These are phyloP conservation scores for Aspergillus leporis DNA, from an alignment of 495 filamentous ascomycete species.

Conservation along the genomic window DNA sequence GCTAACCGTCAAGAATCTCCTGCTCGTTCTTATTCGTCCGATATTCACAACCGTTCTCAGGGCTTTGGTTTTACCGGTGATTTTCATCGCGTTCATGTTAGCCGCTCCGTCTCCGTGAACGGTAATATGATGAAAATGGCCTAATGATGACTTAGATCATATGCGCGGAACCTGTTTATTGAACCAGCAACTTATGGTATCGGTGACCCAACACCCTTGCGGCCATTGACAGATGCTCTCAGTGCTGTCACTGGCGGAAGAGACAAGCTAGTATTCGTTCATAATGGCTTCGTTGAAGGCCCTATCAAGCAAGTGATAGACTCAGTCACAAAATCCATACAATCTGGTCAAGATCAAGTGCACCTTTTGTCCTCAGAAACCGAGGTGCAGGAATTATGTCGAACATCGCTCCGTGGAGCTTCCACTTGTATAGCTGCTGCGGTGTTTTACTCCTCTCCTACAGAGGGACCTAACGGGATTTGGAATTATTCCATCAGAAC, in stretches of 20 bases:
- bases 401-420: constrained; percentile 66
- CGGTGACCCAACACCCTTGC: constrained; percentile 53
- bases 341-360: constrained; percentile 55
- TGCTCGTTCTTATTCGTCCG: constrained; percentile 67
- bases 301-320: constrained; percentile 73
- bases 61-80: constrained; percentile 69
- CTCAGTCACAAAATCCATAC: constrained; percentile 52
- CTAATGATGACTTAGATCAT: constrained; percentile 35
- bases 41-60: constrained; percentile 61
- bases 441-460: constrained; percentile 70
- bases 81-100: constrained; percentile 64
- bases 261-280: constrained; percentile 74
- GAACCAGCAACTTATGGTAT: constrained; percentile 70
- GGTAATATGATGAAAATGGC: not conserved
- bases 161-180: constrained; percentile 67
- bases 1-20: constrained; percentile 71
- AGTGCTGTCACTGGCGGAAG: constrained; percentile 47
- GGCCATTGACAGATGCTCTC: constrained; percentile 61
- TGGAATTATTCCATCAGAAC: constrained; percentile 86
- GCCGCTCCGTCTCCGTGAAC: not conserved
- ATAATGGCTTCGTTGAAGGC: constrained; percentile 68
- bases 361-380: constrained; percentile 49
- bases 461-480: constrained; percentile 59
- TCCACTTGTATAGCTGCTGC: constrained; percentile 74
- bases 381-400: constrained; percentile 61